Base-by-base conservation (phyloP, 179 eudicot species). In the Vitellaria paradoxa region DNA sequence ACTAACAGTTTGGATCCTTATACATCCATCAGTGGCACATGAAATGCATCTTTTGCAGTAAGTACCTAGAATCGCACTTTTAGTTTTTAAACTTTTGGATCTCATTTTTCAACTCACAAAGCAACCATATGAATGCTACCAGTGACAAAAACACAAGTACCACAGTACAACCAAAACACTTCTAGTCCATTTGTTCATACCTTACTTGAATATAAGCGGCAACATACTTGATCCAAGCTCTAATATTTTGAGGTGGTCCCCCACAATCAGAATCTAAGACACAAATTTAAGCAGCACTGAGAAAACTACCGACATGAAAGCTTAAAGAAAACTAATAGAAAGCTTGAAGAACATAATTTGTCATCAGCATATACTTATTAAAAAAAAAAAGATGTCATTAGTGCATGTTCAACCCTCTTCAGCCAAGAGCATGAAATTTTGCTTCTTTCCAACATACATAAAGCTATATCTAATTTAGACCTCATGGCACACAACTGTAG, bases 191-290 rank as follows among this genome's bases (percentile, higher is more conserved):
- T 76, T 49, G 18, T 55, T 74, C 87, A 67, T 70, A 93, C 98
- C 98, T 90, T 76, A 49, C 84, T 79, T 79, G 90, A 76, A 77
- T 75, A 64, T 89, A 89, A 82, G 79, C 87, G 82, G 89, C 70
- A 20, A 80, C 83, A 78, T 66, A 88, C 79, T 89, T 90, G 82
- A 92, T 87, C 97, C 97, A 93, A 46, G 84, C 86, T 84, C 88
- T 87, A 55, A 93, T 87, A 81, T 92, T 92, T 76, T 82, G 84
- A 45, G 97, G 92, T 40, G 91, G 93, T 73, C 91, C 92, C 72
- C 60, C 57, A 64, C 30, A 11, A 45, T 69, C 84, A 70, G 83
- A 85, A 76, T 81, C 97, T 92, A 76, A 61, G n/a, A 78, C 65
- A 73, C 55, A 74, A 66, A 76, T 47, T 70, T 65, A 55, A 70